Evolutionary conservation across 495 filamentous ascomycete species (phyloP), one percentile per base, ranked within the genome.

Genomic region (Neurospora sp.): DNA sequence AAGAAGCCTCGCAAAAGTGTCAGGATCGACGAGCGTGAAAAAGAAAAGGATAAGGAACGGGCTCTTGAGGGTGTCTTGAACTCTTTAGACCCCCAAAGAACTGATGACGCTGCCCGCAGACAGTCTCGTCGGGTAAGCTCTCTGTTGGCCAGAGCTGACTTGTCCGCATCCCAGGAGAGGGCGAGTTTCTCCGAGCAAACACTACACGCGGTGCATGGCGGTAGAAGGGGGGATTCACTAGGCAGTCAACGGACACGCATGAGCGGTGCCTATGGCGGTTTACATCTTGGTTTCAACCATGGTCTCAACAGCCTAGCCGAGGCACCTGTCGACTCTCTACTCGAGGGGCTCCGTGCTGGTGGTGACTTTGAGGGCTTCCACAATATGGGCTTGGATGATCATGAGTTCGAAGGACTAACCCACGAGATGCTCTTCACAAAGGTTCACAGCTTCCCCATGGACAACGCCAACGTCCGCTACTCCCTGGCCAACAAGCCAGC

Each of bases 111-210:
- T 20, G 89, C 90, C 4, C 84, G 88, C 27, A 90, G 92, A 79
- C 89, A 93, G 53, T 96, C 93, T 14, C 87, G 96, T 40, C 87
- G 96, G 39, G 93, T 98, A 27, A 98, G 96, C 80, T 98, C 96
- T 42, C 84, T 98, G 73, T 87, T 98, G 70, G 92, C 96, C n/a
- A 87, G 95, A 75, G 91, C 94, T 27, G 95, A 98, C 78, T 83
- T 98, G 14, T 95, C 93, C 0, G 90, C 85, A 35, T 87, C 88
- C 27, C 91, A 93, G 68, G 93, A 94, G 71, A 87, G 92, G 70
- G 84, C 90, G 4, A 87, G 89, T 22, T 96, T 95, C 76, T 86
- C 88, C 14, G 93, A 94, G 70, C 88, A 91, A 84, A 84, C 71
- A 83, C 85, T 78, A 40, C 86, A 82, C 72, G 75, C 81, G 39